Evolutionary conservation across 2,329 filamentous ascomycete genomes (phyloP), one percentile per base, ranked within the genome.

Genomic region (Penicillium sclerotiorum): DNA sequence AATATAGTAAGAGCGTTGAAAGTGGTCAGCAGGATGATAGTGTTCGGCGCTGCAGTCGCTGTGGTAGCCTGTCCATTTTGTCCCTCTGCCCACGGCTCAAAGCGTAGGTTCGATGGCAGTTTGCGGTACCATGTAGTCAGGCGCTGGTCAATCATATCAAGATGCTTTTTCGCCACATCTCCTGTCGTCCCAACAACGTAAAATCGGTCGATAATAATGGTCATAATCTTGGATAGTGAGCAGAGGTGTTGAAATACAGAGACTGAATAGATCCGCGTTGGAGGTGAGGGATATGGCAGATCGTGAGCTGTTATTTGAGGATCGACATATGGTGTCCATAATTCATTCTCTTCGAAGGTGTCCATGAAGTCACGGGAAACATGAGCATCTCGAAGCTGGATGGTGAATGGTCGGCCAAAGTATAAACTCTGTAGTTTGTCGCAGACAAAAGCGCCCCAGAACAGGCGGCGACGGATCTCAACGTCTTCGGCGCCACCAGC

Each of bases 351-450:
- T 45, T 69, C 61, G 33, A 60, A 58, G 4, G 61, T 66, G 44
- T 68, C 63, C 50, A 66, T 56, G 18, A 68, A 64, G 21, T 63
- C 60, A 28, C 55, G 61, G 12, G 63, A 65, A 6, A 68, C 63
- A 40, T 62, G 59, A 11, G 56, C 57, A 39, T 67, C 64, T 8
- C 56, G 51, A 3, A 67, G 48, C 22, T 58, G 53, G 22, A 69
- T 64, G 8, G 58, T 74, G 0, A 73, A 73, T 0, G 78, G 80
- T 1, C 79, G 73, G 0, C 80, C 80, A 52, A 80, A 75, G 42
- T 82, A 83, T 0, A 83, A 59, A 32, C 73, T 77, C 52, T 83
- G 79, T 8, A 81, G 72, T 55, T 82, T 82, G 53, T 81, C 80
- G 27, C 58, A 66, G 11, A 68, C 61, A 38, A 66, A 68, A 11